Base-by-base conservation (phyloP, 2,329 filamentous ascomycete genomes). In the Fusarium proliferatum region DNA sequence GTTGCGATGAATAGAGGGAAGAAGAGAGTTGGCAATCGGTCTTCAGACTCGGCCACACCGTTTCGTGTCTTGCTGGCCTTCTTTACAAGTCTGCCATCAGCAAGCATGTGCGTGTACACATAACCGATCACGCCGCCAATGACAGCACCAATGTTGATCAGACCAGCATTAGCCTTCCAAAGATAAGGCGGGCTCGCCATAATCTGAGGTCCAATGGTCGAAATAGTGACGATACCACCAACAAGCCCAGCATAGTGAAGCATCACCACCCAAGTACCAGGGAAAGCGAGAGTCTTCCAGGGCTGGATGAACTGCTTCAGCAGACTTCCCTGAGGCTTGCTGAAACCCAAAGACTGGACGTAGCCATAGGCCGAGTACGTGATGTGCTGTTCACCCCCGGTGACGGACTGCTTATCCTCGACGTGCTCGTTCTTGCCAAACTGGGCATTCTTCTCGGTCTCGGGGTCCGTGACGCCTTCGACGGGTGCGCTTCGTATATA, bases 211-310 rank as follows among this genome's bases (percentile, higher is more conserved):
- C 81, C 82, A 1, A 83, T 76, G 4, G 79, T 80, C 0, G 81
- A 82, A 5, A 84, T 79, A 2, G 81, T 79, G 3, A 82, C 78
- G 5, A 81, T 77, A 6, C 78, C 79, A 5, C 82, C 82, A 1
- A 84, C 80, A 0, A 84, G 73, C 0, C 81, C 80, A 15, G 80
- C 80, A 36, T 83, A 84, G 55, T 83, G 81, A 6, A 82, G 64
- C 77, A 80, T 83, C 3, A 82, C 79, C 1, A 84, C 72, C 81
- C 80, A 83, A 1, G 79, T 80, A 0, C 79, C 79, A 0, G 82
- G 82, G 1, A 84, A 75, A 1, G 61, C 64, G 2, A 72, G 57
- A 0, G 73, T 76, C 28, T 61, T 61, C 71, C 74, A 76, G 0
- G 71, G 74, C 6, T 56, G 65, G 6, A 76, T 34, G 3, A 65